phyloP scores from a whole-genome alignment of 345 rosid species.

The Populus ilicifolia region DNA sequence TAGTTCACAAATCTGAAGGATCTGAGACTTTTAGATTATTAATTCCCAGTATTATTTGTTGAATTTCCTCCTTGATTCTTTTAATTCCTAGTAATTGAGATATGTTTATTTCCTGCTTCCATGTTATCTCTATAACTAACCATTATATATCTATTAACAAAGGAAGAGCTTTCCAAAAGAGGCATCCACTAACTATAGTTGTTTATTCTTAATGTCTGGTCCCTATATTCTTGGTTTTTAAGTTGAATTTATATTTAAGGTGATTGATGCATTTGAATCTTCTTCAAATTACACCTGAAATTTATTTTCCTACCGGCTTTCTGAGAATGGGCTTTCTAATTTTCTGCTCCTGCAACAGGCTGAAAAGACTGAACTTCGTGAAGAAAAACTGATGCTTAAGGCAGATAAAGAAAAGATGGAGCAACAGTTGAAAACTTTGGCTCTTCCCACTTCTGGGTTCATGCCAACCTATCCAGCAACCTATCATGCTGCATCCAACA shows the following conservation, averaged over 20 bases:
- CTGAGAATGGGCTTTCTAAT: not conserved
- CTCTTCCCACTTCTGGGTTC: constrained; percentile 21
- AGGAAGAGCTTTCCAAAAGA: not conserved
- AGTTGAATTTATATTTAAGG: not conserved
- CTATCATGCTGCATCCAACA: constrained; percentile 26
- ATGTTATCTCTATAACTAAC: not conserved
- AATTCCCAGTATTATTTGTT: not conserved
- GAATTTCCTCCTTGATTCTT: not conserved
- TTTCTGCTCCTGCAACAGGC: constrained; percentile 18
- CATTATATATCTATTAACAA: not conserved
- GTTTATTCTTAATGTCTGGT: not conserved
- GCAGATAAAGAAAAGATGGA: constrained; percentile 33
- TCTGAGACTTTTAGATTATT: not conserved
- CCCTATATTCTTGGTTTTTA: not conserved
- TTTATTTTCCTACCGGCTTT: not conserved
- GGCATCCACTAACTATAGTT: not conserved
- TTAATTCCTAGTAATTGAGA: not conserved
- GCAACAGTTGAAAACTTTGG: constrained; percentile 23
- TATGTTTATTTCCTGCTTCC: not conserved
- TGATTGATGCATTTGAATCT: not conserved
- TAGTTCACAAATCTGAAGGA: not conserved
- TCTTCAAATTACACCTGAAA: not conserved
- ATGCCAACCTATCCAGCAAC: constrained; percentile 27
- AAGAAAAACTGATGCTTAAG: constrained; percentile 25
- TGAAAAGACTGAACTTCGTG: constrained; percentile 33